phyloP scores from a whole-genome alignment of 768 basidiomycete species.

The Hypholoma sublateritium region DNA sequence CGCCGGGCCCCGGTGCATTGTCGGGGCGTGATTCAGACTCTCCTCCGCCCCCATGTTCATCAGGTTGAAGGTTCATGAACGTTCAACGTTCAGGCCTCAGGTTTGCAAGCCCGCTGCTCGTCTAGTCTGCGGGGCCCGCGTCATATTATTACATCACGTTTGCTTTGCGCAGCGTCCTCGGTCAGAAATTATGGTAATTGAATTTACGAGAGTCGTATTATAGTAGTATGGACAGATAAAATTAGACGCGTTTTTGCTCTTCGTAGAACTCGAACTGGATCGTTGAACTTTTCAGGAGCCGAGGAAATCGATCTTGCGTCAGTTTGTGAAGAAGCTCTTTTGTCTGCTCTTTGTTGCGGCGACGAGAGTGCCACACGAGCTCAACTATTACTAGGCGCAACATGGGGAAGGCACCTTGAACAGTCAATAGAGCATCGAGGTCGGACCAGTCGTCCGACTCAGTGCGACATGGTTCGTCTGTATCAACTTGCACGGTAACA shows the following conservation, averaged over 20 bases:
- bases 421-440: background rate
- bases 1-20: no score
- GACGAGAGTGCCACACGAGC: background rate
- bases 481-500: background rate
- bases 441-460: background rate
- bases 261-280: background rate
- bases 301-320: background rate
- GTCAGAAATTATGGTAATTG: no score
- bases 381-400: background rate
- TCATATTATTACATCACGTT: no score
- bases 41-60: no score
- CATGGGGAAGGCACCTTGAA: background rate
- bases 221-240: no score
- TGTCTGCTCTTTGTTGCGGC: background rate
- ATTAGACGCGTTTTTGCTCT: background rate
- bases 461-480: background rate
- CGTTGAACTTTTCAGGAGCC: background rate
- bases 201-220: no score
- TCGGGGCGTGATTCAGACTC: no score
- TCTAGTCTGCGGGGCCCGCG: no score
- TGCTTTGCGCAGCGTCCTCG: no score
- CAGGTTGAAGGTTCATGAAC: no score
- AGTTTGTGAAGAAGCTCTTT: background rate
- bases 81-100: no score
- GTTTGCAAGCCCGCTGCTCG: no score